Evolutionary conservation across 768 basidiomycete genomes (phyloP).

Genomic region (Filobasidium wieringae): DNA sequence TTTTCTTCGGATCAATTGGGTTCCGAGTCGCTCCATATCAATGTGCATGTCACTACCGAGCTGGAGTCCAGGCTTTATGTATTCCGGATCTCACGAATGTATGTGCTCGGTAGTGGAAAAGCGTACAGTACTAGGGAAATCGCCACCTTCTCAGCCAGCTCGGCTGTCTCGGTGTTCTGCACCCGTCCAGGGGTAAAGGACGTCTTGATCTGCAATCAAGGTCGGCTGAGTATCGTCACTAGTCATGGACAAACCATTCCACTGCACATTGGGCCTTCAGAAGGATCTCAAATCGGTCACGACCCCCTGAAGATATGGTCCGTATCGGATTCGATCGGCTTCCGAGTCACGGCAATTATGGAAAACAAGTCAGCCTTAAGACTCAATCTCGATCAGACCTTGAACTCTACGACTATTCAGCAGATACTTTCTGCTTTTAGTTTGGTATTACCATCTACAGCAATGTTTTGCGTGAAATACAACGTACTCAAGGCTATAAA

Average conservation of each 20-base stretch:
- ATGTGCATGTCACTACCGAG: conserved; percentile 18
- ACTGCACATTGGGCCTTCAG: conserved; percentile 5
- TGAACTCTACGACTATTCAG: not conserved
- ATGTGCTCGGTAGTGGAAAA: not conserved
- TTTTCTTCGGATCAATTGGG: conserved; percentile 20
- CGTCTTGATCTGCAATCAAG: conserved; percentile 47
- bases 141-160: conserved; percentile 15
- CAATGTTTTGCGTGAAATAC: not conserved
- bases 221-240: conserved; percentile 50
- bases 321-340: not conserved
- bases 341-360: not conserved
- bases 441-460: not conserved
- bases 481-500: not conserved
- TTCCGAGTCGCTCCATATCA: conserved; percentile 17
- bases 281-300: not conserved
- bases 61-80: not conserved
- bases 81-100: conserved; percentile 2
- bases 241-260: conserved; percentile 47
- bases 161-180: conserved; percentile 51
- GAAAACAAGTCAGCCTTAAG: not conserved
- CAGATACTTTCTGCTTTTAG: not conserved
- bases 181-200: conserved; percentile 58
- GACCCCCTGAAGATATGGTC: not conserved
- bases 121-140: not conserved
- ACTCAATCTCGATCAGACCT: not conserved